phyloP scores from a whole-genome alignment of 2,329 filamentous ascomycete species.

The Pochonia chlamydosporia region DNA sequence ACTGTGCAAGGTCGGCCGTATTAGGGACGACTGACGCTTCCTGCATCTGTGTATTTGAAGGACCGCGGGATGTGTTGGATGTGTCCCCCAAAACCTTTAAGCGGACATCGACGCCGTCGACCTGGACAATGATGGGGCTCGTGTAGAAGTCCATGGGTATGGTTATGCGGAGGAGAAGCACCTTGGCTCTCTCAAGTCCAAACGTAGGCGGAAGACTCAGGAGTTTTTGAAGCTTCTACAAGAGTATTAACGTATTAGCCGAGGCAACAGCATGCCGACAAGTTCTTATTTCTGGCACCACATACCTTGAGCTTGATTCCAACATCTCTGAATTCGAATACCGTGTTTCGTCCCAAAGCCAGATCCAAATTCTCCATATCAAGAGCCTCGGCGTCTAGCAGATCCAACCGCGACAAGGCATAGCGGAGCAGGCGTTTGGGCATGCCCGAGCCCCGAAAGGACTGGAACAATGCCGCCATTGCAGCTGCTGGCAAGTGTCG shows the following conservation, averaged over 20 bases:
- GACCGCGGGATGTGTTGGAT: slow-evolving; percentile 37
- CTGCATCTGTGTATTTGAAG: slow-evolving; percentile 21
- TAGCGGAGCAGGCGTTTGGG: slow-evolving; percentile 87
- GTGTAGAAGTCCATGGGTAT: slow-evolving; percentile 85
- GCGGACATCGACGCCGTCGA: slow-evolving; percentile 73
- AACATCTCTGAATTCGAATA: slow-evolving; percentile 82
- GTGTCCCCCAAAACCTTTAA: slow-evolving; percentile 42
- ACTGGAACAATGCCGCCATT: slow-evolving; percentile 70
- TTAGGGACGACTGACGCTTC: slow-evolving; percentile 51
- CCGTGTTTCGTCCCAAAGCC: slow-evolving; percentile 72
- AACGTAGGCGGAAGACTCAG: slow-evolving; percentile 70
- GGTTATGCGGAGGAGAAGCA: slow-evolving; percentile 71
- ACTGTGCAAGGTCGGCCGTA: slow-evolving; percentile 67
- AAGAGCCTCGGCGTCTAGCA: slow-evolving; percentile 81
- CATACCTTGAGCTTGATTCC: slow-evolving; percentile 70
- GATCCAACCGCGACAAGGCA: slow-evolving; percentile 73
- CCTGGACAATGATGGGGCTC: slow-evolving; percentile 74
- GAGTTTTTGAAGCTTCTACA: slow-evolving; percentile 70
- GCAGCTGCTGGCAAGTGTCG: slow-evolving; percentile 13
- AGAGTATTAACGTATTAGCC: slow-evolving; percentile 17
- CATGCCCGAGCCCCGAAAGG: slow-evolving; percentile 63
- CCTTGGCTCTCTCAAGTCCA: slow-evolving; percentile 65
- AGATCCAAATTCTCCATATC: slow-evolving; percentile 84
- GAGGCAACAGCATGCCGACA: slow-evolving; percentile 3
- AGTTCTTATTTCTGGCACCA: slow-evolving; percentile 14